Conservation (phyloP, 441 rosid species). For the Heliophila coronopifolia region DNA sequence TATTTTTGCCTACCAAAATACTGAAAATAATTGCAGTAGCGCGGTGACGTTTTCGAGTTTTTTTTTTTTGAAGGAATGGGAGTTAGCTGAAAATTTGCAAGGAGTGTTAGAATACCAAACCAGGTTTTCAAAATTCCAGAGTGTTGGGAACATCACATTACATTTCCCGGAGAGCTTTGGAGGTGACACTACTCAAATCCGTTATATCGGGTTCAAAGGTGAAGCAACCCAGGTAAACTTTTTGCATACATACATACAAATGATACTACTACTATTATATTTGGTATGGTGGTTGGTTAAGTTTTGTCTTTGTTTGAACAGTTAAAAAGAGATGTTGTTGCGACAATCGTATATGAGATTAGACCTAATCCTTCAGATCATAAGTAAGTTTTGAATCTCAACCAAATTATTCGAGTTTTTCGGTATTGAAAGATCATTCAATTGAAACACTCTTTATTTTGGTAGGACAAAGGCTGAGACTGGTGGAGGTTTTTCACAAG, state of each 20-base stretch:
- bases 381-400: constrained; percentile 58
- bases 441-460: constrained; percentile 16
- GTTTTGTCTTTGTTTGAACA: constrained; percentile 28
- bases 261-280: not conserved
- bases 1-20: constrained; percentile 3
- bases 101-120: constrained; percentile 87
- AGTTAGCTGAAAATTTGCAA: constrained; percentile 73
- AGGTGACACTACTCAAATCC: constrained; percentile 66
- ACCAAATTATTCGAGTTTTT: not conserved
- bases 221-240: constrained; percentile 85
- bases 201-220: constrained; percentile 83
- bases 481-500: constrained; percentile 61
- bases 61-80: constrained; percentile 65
- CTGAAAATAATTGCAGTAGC: not conserved
- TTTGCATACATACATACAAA: constrained; percentile 5
- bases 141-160: constrained; percentile 73
- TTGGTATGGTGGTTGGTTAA: not conserved
- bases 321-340: constrained; percentile 92
- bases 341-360: constrained; percentile 82
- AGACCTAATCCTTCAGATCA: constrained; percentile 94
- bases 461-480: constrained; percentile 59
- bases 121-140: constrained; percentile 83
- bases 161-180: constrained; percentile 85
- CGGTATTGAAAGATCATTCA: not conserved
- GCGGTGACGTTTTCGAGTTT: constrained; percentile 2